phyloP scores from a whole-genome alignment of 768 basidiomycete genomes.

The Pilatotrama ljubarskyi region DNA sequence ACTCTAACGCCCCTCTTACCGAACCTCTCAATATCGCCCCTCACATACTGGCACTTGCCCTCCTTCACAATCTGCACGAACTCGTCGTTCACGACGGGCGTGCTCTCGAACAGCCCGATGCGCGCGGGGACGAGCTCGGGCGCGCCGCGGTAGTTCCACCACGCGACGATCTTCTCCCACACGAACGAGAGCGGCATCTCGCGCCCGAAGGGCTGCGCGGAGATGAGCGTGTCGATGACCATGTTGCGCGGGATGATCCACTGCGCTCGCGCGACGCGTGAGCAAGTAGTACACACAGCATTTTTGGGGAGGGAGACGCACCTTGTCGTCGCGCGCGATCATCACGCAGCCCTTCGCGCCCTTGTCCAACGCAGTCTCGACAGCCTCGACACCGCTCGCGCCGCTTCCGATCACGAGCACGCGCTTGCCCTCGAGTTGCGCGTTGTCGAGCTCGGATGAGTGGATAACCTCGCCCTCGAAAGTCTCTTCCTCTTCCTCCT shows the following conservation, averaged over 20 bases:
- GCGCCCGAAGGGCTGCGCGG: conserved; percentile 52
- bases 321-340: conserved; percentile 44
- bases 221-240: conserved; percentile 47
- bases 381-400: conserved; percentile 53
- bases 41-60: conserved; percentile 46
- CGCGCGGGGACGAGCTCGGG: conserved; percentile 44
- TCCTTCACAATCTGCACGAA: conserved; percentile 47
- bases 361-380: conserved; percentile 37
- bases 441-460: conserved; percentile 49
- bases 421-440: conserved; percentile 37
- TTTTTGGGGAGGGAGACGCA: neutral
- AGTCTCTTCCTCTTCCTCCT: conserved; percentile 29
- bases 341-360: conserved; percentile 38
- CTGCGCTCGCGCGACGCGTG: conserved; percentile 31
- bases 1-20: conserved; percentile 40
- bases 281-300: neutral
- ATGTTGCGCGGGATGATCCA: conserved; percentile 52
- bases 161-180: conserved; percentile 45
- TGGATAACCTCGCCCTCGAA: conserved; percentile 45
- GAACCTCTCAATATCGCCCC: conserved; percentile 45
- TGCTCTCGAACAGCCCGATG: conserved; percentile 48
- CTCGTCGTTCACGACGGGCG: conserved; percentile 53
- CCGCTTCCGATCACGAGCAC: conserved; percentile 53
- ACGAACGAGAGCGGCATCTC: conserved; percentile 54
- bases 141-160: conserved; percentile 47